Base-by-base conservation (phyloP, 768 basidiomycete species). In the Agaricus blazei region DNA sequence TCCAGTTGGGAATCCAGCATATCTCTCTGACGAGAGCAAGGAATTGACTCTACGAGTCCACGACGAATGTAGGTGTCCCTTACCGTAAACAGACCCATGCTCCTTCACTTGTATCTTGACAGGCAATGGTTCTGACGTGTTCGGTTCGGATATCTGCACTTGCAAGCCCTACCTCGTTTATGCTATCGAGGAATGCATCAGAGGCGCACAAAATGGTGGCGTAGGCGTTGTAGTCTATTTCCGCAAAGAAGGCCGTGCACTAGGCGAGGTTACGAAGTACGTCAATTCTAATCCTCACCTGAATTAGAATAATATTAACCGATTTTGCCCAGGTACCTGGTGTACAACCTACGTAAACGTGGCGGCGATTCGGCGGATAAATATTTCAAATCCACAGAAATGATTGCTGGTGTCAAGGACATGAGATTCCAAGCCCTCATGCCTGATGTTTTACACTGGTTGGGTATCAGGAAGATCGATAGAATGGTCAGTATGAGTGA, bases 401-500 rank as follows among this genome's bases (percentile, higher is more conserved):
- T 90, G 60, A 90, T 98, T 57, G 95, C 95, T 0, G 95, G 95
- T 8, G 94, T 97, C 24, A 90, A 93, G 72, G 92, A 94, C 65
- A 92, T 93, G 91, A 83, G 93, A n/a, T 94, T 94, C 85, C 84
- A 81, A 67, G 90, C 87, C 23, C 76, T 93, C 58, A 97, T 98
- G 94, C 96, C 96, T 3, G 96, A 98, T 66, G 88, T 97, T 5
- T 72, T 98, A 44, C 93, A 94, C 67, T 98, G 94, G 92, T 71
- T 98, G 15, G 96, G 96, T 0, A 88, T 98, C 65, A 85, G 67
- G 70, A 91, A 91, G 77, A 82, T 98, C 44, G 84, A 93, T 69
- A 86, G 86, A 64, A 84, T 98, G 85, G 85, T 96, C 14, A 87
- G 84, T 24, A 92, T 92, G 90, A 90, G 88, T 56, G 90, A 92